phyloP scores from a whole-genome alignment of 345 rosid genomes.

The Streptanthus diversifolius region DNA sequence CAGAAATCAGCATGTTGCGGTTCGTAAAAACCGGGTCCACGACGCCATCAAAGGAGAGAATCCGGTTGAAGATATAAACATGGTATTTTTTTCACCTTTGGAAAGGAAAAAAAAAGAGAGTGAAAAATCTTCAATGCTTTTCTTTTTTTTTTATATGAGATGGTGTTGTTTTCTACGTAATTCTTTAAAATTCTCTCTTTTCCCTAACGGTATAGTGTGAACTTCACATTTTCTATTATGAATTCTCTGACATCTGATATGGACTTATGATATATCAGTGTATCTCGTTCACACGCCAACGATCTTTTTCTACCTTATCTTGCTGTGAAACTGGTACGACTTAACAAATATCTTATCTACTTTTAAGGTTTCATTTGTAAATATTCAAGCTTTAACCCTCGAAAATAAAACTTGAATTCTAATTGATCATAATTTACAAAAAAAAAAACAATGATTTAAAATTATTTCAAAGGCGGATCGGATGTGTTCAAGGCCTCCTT shows the following conservation, averaged over 20 bases:
- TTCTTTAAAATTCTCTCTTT: conserved; percentile 3
- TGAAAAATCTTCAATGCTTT: neutral
- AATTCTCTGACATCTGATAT: conserved; percentile 19
- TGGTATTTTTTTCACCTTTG: neutral
- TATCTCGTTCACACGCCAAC: neutral
- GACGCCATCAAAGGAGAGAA: conserved; percentile 11
- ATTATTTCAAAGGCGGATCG: neutral
- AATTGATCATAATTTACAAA: neutral
- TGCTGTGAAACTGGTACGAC: neutral
- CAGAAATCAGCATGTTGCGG: conserved; percentile 84
- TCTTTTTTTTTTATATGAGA: conserved; percentile 11
- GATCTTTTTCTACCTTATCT: neutral
- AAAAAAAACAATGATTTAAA: neutral
- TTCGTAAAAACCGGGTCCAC: conserved; percentile 23
- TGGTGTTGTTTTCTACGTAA: conserved; percentile 2
- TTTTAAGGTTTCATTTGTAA: neutral
- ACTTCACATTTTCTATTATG: conserved; percentile 6
- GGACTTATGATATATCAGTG: conserved; percentile 18
- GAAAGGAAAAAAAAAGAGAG: neutral
- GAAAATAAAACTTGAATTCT: neutral
- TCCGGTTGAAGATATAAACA: neutral
- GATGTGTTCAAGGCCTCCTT: neutral
- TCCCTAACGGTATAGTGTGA: conserved; percentile 10
- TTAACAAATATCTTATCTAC: neutral
- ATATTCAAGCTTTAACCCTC: neutral